phyloP scores from a whole-genome alignment of 2,329 filamentous ascomycete species.

The Monilinia aucupariae region DNA sequence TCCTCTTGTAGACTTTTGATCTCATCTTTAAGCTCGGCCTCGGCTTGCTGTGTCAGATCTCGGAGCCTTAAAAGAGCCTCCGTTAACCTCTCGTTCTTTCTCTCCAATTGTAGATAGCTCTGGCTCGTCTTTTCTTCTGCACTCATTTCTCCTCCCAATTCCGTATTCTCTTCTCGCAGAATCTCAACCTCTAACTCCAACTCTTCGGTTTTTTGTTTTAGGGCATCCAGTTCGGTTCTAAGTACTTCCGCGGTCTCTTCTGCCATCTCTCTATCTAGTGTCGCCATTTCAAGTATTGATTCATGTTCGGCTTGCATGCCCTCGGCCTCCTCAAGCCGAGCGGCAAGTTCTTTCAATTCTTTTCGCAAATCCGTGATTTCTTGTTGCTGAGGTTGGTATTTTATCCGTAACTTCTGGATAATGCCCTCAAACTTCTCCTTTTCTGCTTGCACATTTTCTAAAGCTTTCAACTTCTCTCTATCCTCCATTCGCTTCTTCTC shows the following conservation, averaged over 20 bases:
- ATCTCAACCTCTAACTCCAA: slow-evolving; percentile 84
- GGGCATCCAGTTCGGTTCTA: slow-evolving; percentile 71
- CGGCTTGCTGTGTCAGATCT: slow-evolving; percentile 81
- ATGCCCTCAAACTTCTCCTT: slow-evolving; percentile 75
- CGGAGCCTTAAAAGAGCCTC: slow-evolving; percentile 79
- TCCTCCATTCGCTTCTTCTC: slow-evolving; percentile 85
- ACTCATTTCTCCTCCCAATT: slow-evolving; percentile 77
- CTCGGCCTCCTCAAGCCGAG: slow-evolving; percentile 63
- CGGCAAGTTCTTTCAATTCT: slow-evolving; percentile 69
- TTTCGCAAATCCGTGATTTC: slow-evolving; percentile 74
- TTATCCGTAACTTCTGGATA: slow-evolving; percentile 84
- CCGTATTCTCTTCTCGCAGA: slow-evolving; percentile 77
- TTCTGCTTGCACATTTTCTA: slow-evolving; percentile 72
- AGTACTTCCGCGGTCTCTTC: slow-evolving; percentile 83
- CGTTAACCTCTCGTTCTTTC: slow-evolving; percentile 78
- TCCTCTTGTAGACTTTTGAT: slow-evolving; percentile 70
- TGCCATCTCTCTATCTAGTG: slow-evolving; percentile 90
- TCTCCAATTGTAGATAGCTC: slow-evolving; percentile 87
- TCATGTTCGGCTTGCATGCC: slow-evolving; percentile 79
- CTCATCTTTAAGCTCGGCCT: slow-evolving; percentile 70
- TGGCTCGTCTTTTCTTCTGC: slow-evolving; percentile 81
- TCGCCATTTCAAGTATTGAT: slow-evolving; percentile 75
- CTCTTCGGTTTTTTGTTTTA: slow-evolving; percentile 75
- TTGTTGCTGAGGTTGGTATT: slow-evolving; percentile 78
- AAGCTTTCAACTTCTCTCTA: slow-evolving; percentile 71